These are phyloP conservation scores for Blastobotrys niveus DNA, from an alignment of 1,139 yeast genomes.

Conservation along the genomic window DNA sequence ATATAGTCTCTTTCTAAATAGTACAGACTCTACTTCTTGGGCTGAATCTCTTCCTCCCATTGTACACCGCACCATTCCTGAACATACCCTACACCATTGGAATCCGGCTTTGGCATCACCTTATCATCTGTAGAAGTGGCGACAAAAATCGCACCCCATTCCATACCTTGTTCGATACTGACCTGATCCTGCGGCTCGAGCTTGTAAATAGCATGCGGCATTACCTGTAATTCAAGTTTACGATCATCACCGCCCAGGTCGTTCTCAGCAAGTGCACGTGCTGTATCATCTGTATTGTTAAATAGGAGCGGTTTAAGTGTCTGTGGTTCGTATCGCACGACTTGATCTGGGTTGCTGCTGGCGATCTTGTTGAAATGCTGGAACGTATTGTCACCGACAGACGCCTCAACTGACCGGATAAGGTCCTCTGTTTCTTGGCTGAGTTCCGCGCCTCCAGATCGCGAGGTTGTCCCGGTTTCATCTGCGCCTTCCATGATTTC, in stretches of 20 bases:
- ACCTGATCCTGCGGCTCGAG: constrained; percentile 51
- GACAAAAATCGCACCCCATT: constrained; percentile 92
- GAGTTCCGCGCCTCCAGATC: constrained; percentile 13
- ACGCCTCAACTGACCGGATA: constrained; percentile 23
- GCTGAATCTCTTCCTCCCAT: constrained; percentile 56
- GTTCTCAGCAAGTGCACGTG: constrained; percentile 41
- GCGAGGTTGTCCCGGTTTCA: constrained; percentile 8
- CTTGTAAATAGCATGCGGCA: constrained; percentile 89
- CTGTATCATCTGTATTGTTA: constrained; percentile 54
- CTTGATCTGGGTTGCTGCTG: constrained; percentile 78
- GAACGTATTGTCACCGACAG: constrained; percentile 55
- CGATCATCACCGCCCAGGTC: constrained; percentile 47
- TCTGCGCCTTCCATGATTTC: constrained; percentile 29
- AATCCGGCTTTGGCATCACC: constrained; percentile 42
- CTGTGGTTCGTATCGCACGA: constrained; percentile 63
- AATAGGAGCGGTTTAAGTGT: constrained; percentile 64
- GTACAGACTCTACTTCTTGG: neutral
- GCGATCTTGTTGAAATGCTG: constrained; percentile 70
- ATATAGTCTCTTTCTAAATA: no score
- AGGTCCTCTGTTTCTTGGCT: constrained; percentile 20
- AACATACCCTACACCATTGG: constrained; percentile 65
- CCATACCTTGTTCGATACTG: constrained; percentile 71
- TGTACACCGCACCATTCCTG: constrained; percentile 94
- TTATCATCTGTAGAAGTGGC: constrained; percentile 74
- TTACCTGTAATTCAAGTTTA: constrained; percentile 77